A percentile compares a stretch with the other conserved stretches of the same genome.
These are phyloP conservation scores for Euptelea pleiosperma DNA, from an alignment of 164 flowering plant species.

Conservation along the genomic window DNA sequence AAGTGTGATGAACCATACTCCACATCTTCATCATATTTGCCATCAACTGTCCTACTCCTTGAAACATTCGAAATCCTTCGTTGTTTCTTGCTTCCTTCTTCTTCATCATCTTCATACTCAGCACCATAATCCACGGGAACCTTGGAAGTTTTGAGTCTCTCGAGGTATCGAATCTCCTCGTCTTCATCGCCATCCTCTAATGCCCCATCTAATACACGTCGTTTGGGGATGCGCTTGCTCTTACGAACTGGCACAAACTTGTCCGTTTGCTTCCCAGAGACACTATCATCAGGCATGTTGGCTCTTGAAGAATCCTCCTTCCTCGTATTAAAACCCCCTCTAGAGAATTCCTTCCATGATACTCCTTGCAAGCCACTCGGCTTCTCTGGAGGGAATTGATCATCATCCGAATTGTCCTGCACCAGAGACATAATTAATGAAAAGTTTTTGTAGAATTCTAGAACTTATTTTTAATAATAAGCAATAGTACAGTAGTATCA, in stretches of 20 bases:
- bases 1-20: conserved; percentile 27
- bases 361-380: conserved; percentile 56
- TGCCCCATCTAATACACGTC: conserved; percentile 59
- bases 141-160: conserved; percentile 63
- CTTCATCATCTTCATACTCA: conserved; percentile 43
- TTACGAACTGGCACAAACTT: conserved; percentile 70
- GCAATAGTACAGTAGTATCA: no score
- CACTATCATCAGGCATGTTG: conserved; percentile 34
- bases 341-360: conserved; percentile 74
- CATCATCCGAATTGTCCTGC: conserved; percentile 52
- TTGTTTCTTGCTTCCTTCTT: conserved; percentile 48
- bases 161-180: conserved; percentile 85
- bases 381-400: conserved; percentile 35
- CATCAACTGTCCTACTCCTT: conserved; percentile 23
- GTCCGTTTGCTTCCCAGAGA: conserved; percentile 40
- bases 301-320: conserved; percentile 43
- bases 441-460: neutral
- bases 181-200: conserved; percentile 73
- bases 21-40: conserved; percentile 17
- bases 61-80: conserved; percentile 42
- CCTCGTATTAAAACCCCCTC: conserved; percentile 37
- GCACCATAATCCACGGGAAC: conserved; percentile 12
- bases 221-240: conserved; percentile 80
- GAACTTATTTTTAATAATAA: neutral
- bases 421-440: conserved; percentile 4